These are phyloP conservation scores for Cucumis sativus DNA, from an alignment of 306 rosid genomes.

Conservation along the genomic window Cucumber_9930_V3 NC_026660.2:20915501-20916000, in stretches of 20 bases:
- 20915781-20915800: constrained; percentile 63
- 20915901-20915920: constrained; percentile 16
- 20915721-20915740: constrained; percentile 87
- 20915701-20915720: constrained; percentile 81
- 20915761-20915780: constrained; percentile 65
- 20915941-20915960: constrained; percentile 3
- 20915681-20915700: constrained; percentile 92
- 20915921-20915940: constrained; percentile 16
- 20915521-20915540: constrained; percentile 41
- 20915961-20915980: constrained; percentile 16
- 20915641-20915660: constrained; percentile 63
- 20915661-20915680: constrained; percentile 95
- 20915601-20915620: constrained; percentile 44
- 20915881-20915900: constrained; percentile 14
- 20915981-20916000: constrained; percentile 15
- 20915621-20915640: constrained; percentile 87
- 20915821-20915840: constrained; percentile 67
- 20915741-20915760: constrained; percentile 93
- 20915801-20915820: constrained; percentile 72
- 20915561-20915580: constrained; percentile 41
- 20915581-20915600: constrained; percentile 41
- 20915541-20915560: constrained; percentile 47
- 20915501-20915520: constrained; percentile 51
- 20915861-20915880: constrained; percentile 11
- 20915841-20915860: constrained; percentile 18